Percentiles rank a stretch among this genome's conserved stretches.
These are phyloP conservation scores for Colletotrichum sp. DNA, from an alignment of 2,329 filamentous ascomycete species.

Conservation along the genomic window DNA sequence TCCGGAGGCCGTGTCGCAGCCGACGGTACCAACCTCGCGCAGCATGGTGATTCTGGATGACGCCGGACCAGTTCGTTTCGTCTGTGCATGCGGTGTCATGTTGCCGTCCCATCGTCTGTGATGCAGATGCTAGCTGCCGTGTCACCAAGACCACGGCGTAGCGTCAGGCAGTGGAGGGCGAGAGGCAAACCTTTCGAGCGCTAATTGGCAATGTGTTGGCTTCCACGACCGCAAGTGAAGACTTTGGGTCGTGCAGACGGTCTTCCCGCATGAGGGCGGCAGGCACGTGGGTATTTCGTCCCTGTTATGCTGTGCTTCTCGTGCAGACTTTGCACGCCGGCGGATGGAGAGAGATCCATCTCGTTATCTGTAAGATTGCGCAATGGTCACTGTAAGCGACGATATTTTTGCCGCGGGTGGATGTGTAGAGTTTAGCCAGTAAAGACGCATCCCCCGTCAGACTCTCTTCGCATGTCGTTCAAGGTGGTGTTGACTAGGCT, in stretches of 20 bases:
- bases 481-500: neutral
- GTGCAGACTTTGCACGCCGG: neutral
- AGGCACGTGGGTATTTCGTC: conserved; percentile 11
- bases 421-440: neutral
- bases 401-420: neutral
- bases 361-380: neutral
- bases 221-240: neutral
- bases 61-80: neutral
- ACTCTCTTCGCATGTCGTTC: neutral
- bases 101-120: neutral
- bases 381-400: neutral
- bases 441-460: neutral
- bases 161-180: conserved; percentile 1
- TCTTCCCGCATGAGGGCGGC: neutral
- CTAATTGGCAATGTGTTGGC: conserved; percentile 12
- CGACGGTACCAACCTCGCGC: neutral
- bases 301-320: neutral
- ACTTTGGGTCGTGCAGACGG: neutral
- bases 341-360: neutral
- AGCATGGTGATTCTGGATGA: neutral
- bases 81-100: conserved; percentile 1
- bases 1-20: neutral
- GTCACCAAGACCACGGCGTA: conserved; percentile 4
- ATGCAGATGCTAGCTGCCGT: conserved; percentile 2
- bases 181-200: neutral